Conservation (phyloP, 805 yeast species). For the Lipomyces spencermartinsiae region DNA sequence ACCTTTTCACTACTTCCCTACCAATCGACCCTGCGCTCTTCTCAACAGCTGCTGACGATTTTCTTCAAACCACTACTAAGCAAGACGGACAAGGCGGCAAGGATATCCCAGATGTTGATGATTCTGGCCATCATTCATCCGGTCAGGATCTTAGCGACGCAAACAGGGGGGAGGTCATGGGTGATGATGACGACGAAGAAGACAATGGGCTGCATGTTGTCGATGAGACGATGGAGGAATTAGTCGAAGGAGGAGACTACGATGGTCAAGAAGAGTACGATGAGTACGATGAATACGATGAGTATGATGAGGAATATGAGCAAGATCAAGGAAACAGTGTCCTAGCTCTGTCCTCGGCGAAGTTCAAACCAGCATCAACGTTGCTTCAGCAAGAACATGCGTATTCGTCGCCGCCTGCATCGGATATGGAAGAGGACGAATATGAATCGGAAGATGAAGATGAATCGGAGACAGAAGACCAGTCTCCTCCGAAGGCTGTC, state of each 20-base stretch:
- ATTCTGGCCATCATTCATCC: neutral
- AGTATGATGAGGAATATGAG: constrained; percentile 12
- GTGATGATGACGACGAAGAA: constrained; percentile 6
- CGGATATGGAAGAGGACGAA: constrained; percentile 19
- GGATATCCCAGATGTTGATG: neutral
- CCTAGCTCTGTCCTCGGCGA: neutral
- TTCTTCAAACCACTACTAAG: constrained; percentile 5
- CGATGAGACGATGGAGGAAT: constrained; percentile 16
- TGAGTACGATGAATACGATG: constrained; percentile 8
- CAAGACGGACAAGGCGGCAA: neutral
- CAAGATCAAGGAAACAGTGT: neutral
- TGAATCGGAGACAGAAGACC: neutral
- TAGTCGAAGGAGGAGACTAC: neutral
- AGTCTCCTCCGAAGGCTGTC: neutral
- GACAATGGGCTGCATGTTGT: constrained; percentile 17
- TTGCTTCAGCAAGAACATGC: constrained; percentile 1
- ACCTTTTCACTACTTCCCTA: neutral
- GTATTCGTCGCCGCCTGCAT: constrained; percentile 8
- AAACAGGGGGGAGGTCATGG: neutral
- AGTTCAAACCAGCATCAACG: neutral
- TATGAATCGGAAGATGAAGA: constrained; percentile 15
- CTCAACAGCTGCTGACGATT: neutral
- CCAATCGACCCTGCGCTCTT: constrained; percentile 24
- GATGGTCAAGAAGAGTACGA: neutral
- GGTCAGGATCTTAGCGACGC: too few species aligned